Evolutionary conservation across 306 rosid species (phyloP).

Genomic region (Prunus davidiana): DNA sequence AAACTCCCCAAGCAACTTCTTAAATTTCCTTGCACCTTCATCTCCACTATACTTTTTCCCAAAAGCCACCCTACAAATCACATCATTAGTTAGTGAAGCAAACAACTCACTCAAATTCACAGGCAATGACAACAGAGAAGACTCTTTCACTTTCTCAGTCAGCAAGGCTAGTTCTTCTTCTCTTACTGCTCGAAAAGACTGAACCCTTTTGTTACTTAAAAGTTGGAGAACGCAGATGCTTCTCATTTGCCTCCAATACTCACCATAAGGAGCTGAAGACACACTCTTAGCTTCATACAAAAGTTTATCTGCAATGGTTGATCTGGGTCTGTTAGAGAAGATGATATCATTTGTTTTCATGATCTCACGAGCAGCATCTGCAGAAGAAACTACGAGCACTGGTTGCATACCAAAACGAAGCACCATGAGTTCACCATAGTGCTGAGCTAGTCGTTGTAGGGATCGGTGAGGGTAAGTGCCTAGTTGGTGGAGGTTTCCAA

Average conservation of each 20-base stretch:
- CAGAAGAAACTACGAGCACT: constrained; percentile 23
- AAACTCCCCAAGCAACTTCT: constrained; percentile 27
- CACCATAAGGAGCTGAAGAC: constrained; percentile 30
- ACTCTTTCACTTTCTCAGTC: constrained; percentile 23
- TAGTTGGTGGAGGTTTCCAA: constrained; percentile 34
- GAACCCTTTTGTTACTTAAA: constrained; percentile 32
- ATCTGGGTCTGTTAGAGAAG: constrained; percentile 28
- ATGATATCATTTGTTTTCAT: constrained; percentile 32
- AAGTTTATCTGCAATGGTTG: neutral
- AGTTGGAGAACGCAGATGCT: constrained; percentile 27
- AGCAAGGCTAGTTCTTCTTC: constrained; percentile 25
- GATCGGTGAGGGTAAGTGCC: constrained; percentile 24
- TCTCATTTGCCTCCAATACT: constrained; percentile 40
- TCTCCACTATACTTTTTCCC: constrained; percentile 48
- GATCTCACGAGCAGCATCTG: constrained; percentile 27
- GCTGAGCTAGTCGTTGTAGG: constrained; percentile 10
- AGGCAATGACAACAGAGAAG: neutral
- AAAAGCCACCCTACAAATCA: constrained; percentile 47
- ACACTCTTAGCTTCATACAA: constrained; percentile 17
- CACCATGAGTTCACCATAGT: constrained; percentile 30
- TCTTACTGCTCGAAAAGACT: constrained; percentile 21
- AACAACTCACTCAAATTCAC: constrained; percentile 42
- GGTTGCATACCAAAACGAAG: constrained; percentile 26
- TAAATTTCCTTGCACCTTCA: constrained; percentile 25
- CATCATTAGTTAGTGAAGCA: constrained; percentile 22